Percentiles rank a stretch among this genome's conserved stretches.
These are phyloP conservation scores for Garcia nutans DNA, from an alignment of 345 rosid genomes.

Conservation along the genomic window DNA sequence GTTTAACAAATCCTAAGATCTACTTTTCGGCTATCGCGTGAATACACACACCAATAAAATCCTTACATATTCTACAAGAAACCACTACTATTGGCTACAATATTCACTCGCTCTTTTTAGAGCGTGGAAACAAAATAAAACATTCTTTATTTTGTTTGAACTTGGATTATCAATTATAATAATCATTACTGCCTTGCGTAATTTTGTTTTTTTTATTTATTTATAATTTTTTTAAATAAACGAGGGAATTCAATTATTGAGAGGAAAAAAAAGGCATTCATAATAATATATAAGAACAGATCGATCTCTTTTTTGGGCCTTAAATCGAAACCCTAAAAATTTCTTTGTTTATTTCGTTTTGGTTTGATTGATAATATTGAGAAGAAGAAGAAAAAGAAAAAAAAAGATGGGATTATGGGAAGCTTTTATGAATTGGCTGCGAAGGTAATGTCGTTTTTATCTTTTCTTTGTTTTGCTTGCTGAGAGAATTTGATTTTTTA, in stretches of 20 bases:
- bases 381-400: neutral
- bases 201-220: no score
- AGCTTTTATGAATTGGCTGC: slow-evolving; percentile 42
- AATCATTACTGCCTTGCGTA: neutral
- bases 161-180: neutral
- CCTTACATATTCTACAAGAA: neutral
- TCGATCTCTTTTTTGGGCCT: neutral
- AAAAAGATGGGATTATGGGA: slow-evolving; percentile 40
- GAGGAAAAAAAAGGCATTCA: neutral
- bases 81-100: neutral
- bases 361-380: neutral
- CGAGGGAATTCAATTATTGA: slow-evolving; percentile 32
- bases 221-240: slow-evolving; percentile 15
- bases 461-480: slow-evolving; percentile 12
- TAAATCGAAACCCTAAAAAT: slow-evolving; percentile 15
- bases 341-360: neutral
- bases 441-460: slow-evolving; percentile 26
- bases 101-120: neutral
- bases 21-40: neutral
- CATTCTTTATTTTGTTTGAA: neutral
- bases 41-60: neutral
- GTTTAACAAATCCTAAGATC: neutral
- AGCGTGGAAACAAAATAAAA: neutral
- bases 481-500: neutral
- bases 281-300: neutral